phyloP scores from a whole-genome alignment of 2,329 filamentous ascomycete species.

The Dactylonectria macrodidyma region DNA sequence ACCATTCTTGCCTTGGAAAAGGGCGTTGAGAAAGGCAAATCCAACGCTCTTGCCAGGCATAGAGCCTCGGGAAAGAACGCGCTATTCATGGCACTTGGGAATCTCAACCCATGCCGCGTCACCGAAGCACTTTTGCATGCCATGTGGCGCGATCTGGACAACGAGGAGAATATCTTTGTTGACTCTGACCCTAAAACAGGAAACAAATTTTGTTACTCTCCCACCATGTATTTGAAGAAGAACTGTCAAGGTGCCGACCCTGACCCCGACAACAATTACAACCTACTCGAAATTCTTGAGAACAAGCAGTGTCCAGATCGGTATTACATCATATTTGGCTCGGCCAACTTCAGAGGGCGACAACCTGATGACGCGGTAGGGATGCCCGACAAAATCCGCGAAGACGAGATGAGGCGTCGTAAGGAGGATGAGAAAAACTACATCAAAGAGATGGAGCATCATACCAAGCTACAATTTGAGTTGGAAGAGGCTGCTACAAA shows the following conservation, averaged over 20 bases:
- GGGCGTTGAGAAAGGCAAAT: conserved; percentile 8
- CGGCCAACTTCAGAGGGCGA: background rate
- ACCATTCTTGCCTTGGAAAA: conserved; percentile 21
- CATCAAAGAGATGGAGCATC: background rate
- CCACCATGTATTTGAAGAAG: conserved; percentile 19
- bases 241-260: background rate
- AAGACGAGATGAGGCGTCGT: background rate
- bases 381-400: background rate
- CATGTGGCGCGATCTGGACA: conserved; percentile 21
- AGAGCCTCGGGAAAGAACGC: conserved; percentile 19
- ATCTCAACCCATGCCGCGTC: conserved; percentile 9
- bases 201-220: conserved; percentile 18
- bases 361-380: background rate
- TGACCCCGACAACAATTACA: background rate
- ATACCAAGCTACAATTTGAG: background rate
- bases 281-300: background rate
- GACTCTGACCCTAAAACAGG: background rate
- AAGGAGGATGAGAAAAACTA: background rate
- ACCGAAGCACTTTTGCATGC: conserved; percentile 16
- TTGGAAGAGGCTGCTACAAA: background rate
- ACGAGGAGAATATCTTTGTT: conserved; percentile 14
- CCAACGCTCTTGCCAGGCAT: conserved; percentile 10
- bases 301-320: background rate
- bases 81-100: conserved; percentile 27
- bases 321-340: background rate